phyloP scores from a whole-genome alignment of 306 rosid genomes.

The Cicer pinnatifidum region DNA sequence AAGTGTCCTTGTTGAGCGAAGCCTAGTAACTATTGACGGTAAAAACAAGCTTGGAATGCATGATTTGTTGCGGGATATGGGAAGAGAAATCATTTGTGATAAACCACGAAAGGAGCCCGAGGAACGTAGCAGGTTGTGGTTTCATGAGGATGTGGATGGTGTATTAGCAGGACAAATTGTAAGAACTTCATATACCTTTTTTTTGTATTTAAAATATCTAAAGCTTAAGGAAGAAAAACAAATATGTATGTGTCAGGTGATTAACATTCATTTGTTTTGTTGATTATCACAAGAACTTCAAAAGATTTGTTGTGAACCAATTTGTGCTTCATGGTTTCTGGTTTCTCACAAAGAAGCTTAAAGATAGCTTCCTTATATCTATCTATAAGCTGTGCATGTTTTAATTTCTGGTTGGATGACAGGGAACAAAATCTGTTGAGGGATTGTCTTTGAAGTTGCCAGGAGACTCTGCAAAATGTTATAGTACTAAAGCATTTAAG shows the following conservation, averaged over 20 bases:
- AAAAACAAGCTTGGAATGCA: not conserved
- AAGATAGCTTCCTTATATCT: not conserved
- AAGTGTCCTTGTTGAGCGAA: not conserved
- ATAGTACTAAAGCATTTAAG: conserved; percentile 17
- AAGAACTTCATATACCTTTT: not conserved
- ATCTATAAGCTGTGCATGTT: not conserved
- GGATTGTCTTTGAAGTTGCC: conserved; percentile 32
- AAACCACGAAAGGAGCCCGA: not conserved
- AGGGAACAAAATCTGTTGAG: conserved; percentile 17
- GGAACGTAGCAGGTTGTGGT: not conserved
- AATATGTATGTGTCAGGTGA: no score
- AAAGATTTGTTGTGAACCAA: not conserved
- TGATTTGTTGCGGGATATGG: conserved; percentile 11
- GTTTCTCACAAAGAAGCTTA: not conserved
- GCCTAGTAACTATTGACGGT: not conserved
- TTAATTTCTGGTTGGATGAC: not conserved
- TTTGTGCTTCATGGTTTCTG: not conserved
- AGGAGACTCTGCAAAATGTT: not conserved
- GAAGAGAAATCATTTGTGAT: conserved; percentile 6
- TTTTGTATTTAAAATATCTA: not conserved
- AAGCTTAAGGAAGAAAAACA: not conserved
- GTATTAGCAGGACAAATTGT: not conserved
- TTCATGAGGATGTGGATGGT: not conserved
- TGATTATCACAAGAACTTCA: not conserved
- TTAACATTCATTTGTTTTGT: not conserved